phyloP scores from a whole-genome alignment of 345 rosid species.

The Conringia planisiliqua region DNA sequence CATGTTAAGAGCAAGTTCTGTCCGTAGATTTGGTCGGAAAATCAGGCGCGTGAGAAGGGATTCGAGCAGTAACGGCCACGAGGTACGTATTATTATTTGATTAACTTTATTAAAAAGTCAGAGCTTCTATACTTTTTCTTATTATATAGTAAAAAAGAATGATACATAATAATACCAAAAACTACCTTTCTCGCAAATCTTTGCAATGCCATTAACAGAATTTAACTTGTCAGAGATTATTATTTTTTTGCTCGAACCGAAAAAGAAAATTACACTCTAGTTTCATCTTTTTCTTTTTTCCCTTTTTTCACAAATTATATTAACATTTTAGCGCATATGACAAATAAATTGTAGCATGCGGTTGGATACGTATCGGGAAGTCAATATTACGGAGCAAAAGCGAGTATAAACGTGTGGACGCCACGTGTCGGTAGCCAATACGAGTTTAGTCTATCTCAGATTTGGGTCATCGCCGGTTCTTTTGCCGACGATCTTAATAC shows the following conservation, averaged over 20 bases:
- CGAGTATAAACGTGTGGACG: conserved; percentile 93
- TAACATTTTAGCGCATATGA: background rate
- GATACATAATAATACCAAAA: conserved; percentile 17
- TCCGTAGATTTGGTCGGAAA: conserved; percentile 71
- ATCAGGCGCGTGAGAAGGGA: conserved; percentile 75
- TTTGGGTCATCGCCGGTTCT: conserved; percentile 98
- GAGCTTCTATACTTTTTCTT: conserved; percentile 35
- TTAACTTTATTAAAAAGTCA: conserved; percentile 15
- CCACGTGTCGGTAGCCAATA: conserved; percentile 76
- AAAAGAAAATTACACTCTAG: conserved; percentile 40
- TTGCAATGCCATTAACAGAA: conserved; percentile 62
- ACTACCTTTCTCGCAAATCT: conserved; percentile 41
- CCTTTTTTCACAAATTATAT: background rate
- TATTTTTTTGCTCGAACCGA: conserved; percentile 36
- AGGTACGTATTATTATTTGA: conserved; percentile 45
- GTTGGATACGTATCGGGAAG: conserved; percentile 91
- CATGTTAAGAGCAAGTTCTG: conserved; percentile 71
- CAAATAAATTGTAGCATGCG: conserved; percentile 66
- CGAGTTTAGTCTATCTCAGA: conserved; percentile 91
- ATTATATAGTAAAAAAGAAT: conserved; percentile 46
- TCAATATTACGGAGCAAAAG: conserved; percentile 90
- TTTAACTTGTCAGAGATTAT: conserved; percentile 27
- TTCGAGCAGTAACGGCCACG: conserved; percentile 78
- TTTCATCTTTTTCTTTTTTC: background rate
- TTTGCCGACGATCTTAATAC: conserved; percentile 94